These are phyloP conservation scores for Geosmithia flava DNA, from an alignment of 2,329 filamentous ascomycete genomes.

Conservation along the genomic window DNA sequence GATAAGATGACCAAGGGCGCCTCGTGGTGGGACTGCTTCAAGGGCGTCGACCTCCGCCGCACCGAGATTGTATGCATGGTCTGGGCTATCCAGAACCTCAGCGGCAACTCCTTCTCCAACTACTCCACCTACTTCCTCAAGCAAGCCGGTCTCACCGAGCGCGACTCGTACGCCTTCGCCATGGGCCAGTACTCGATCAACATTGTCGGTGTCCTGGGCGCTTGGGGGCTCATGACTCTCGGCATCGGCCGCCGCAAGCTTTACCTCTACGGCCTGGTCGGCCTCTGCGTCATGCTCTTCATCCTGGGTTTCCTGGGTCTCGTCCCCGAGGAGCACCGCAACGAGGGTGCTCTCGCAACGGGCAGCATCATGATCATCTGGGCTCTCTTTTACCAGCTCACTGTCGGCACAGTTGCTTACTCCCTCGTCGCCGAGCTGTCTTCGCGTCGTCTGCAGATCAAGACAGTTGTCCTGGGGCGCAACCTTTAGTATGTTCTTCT, in stretches of 20 bases:
- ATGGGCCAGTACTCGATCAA: slow-evolving; percentile 58
- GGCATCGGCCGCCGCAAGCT: slow-evolving; percentile 65
- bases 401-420: slow-evolving; percentile 82
- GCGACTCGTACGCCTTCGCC: slow-evolving; percentile 44
- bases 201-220: slow-evolving; percentile 69
- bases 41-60: slow-evolving; percentile 61
- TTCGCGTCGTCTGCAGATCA: slow-evolving; percentile 73
- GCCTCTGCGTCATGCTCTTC: slow-evolving; percentile 64
- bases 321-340: slow-evolving; percentile 46
- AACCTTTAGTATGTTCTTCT: slow-evolving; percentile 48
- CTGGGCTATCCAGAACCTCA: slow-evolving; percentile 52
- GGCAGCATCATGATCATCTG: slow-evolving; percentile 77
- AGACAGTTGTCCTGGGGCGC: slow-evolving; percentile 78
- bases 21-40: slow-evolving; percentile 74
- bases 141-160: slow-evolving; percentile 41
- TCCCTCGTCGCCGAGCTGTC: slow-evolving; percentile 79
- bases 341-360: slow-evolving; percentile 58
- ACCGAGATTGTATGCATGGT: slow-evolving; percentile 59
- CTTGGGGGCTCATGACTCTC: slow-evolving; percentile 67
- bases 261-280: slow-evolving; percentile 64
- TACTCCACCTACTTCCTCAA: slow-evolving; percentile 53
- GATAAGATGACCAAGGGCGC: slow-evolving; percentile 62
- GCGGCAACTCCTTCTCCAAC: slow-evolving; percentile 52
- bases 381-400: slow-evolving; percentile 75
- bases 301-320: slow-evolving; percentile 76